Percentiles rank a stretch among this genome's conserved stretches.
phyloP scores from a whole-genome alignment of 768 basidiomycete species.

The Tricholoma saponaceum region DNA sequence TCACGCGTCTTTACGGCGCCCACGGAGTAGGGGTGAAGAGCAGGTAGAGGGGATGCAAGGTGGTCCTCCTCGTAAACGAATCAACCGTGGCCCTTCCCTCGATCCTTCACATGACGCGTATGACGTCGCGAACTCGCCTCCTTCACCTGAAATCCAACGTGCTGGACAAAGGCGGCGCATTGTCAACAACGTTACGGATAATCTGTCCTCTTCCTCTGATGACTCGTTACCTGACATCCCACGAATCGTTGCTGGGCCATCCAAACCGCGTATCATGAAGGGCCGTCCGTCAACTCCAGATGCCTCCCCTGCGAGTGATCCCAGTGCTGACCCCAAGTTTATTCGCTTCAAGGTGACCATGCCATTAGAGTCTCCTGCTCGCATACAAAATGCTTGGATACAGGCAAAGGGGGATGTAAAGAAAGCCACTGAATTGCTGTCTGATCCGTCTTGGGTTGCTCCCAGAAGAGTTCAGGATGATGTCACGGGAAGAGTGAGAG shows the following conservation, averaged over 20 bases:
- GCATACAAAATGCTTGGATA: slow-evolving; percentile 64
- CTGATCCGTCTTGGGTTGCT: slow-evolving; percentile 52
- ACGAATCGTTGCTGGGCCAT: slow-evolving; percentile 37
- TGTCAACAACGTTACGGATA: slow-evolving; percentile 30
- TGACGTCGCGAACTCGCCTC: slow-evolving; percentile 41
- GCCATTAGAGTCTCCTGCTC: slow-evolving; percentile 40
- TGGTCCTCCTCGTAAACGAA: slow-evolving; percentile 69
- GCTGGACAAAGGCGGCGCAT: slow-evolving; percentile 46
- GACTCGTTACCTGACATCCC: slow-evolving; percentile 56
- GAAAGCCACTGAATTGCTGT: slow-evolving; percentile 54
- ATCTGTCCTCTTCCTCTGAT: slow-evolving; percentile 60
- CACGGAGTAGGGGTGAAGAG: slow-evolving; percentile 32
- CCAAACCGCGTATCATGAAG: slow-evolving; percentile 53
- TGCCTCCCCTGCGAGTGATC: slow-evolving; percentile 23
- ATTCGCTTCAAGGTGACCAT: slow-evolving; percentile 61
- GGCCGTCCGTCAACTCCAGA: slow-evolving; percentile 36
- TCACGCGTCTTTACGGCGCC: slow-evolving; percentile 55
- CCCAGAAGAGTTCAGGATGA: slow-evolving; percentile 29
- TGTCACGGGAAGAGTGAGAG: slow-evolving; percentile 58
- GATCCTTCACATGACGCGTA: slow-evolving; percentile 32
- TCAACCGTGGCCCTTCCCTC: slow-evolving; percentile 47
- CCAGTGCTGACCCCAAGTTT: slow-evolving; percentile 37
- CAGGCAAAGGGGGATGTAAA: slow-evolving; percentile 58
- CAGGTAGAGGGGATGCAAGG: slow-evolving; percentile 39
- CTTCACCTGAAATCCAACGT: slow-evolving; percentile 57